phyloP scores from a whole-genome alignment of 495 filamentous ascomycete genomes.

The Aspergillus heteromorphus region DNA sequence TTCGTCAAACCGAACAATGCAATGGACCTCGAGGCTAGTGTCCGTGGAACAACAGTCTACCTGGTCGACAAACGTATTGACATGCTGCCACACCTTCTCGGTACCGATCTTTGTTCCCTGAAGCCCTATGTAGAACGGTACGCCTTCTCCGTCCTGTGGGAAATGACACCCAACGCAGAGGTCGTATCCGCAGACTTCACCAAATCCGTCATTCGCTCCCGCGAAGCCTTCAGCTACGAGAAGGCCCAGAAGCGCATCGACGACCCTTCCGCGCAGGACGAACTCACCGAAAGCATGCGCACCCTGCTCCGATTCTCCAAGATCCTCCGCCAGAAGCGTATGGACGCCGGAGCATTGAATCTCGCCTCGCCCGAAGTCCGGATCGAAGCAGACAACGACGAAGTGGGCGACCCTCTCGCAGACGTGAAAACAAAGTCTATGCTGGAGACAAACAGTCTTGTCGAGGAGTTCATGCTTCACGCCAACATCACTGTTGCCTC shows the following conservation, averaged over 20 bases:
- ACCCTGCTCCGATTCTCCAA: slow-evolving; percentile 82
- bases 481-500: slow-evolving; percentile 91
- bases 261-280: slow-evolving; percentile 75
- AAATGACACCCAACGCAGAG: slow-evolving; percentile 78
- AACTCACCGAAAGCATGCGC: slow-evolving; percentile 86
- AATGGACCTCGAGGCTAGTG: slow-evolving; percentile 92
- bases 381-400: slow-evolving; percentile 88
- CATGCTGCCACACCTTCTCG: slow-evolving; percentile 94
- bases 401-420: slow-evolving; percentile 84
- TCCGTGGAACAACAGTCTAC: slow-evolving; percentile 94
- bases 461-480: slow-evolving; percentile 98
- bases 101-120: slow-evolving; percentile 92
- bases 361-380: slow-evolving; percentile 93
- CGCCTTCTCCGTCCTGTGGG: slow-evolving; percentile 94
- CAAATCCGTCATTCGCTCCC: slow-evolving; percentile 96
- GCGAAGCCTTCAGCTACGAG: slow-evolving; percentile 97
- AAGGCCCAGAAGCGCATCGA: slow-evolving; percentile 91
- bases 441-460: slow-evolving; percentile 94
- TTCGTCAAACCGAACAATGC: slow-evolving; percentile 96
- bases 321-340: slow-evolving; percentile 89
- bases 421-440: slow-evolving; percentile 92
- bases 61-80: slow-evolving; percentile 98
- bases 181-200: slow-evolving; percentile 79
- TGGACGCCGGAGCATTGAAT: slow-evolving; percentile 92
- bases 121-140: slow-evolving; percentile 97